phyloP scores from a whole-genome alignment of 2,329 filamentous ascomycete genomes.

The Phaeosphaeriaceae sp. region DNA sequence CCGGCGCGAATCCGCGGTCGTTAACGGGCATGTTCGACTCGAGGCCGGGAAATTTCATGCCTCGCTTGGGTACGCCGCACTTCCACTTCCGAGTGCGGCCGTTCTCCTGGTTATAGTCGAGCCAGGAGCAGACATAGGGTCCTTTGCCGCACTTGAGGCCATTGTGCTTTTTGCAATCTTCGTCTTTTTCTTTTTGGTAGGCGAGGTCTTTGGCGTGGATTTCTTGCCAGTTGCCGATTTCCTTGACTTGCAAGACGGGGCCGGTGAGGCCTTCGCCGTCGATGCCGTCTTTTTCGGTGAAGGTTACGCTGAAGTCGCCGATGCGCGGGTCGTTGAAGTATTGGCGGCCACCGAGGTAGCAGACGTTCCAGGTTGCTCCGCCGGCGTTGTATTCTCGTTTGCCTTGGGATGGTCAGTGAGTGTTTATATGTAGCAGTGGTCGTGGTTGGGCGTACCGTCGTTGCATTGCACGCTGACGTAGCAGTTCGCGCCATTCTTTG shows the following conservation, averaged over 20 bases:
- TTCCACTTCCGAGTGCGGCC: background rate
- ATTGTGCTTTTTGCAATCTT: background rate
- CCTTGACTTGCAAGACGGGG: background rate
- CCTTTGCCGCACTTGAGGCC: background rate
- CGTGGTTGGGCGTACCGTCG: no score
- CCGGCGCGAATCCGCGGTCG: background rate
- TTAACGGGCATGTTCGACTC: background rate
- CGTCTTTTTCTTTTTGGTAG: background rate
- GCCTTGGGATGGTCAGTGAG: background rate
- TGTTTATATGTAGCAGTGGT: no score
- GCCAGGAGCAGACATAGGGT: background rate
- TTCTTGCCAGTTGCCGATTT: background rate
- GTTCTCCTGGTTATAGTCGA: background rate
- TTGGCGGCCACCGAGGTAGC: background rate
- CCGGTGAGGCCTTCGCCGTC: background rate
- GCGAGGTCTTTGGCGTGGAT: background rate
- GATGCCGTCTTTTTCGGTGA: background rate
- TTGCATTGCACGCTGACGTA: background rate
- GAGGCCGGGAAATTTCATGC: background rate
- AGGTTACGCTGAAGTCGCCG: background rate
- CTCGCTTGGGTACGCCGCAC: background rate
- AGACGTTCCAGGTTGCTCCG: background rate
- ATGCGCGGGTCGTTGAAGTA: background rate
- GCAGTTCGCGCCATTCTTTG: background rate
- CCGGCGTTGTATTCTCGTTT: background rate